Evolutionary conservation across 192 early-diverging fungal species (phyloP).

Genomic region (Physocladia obscura): DNA sequence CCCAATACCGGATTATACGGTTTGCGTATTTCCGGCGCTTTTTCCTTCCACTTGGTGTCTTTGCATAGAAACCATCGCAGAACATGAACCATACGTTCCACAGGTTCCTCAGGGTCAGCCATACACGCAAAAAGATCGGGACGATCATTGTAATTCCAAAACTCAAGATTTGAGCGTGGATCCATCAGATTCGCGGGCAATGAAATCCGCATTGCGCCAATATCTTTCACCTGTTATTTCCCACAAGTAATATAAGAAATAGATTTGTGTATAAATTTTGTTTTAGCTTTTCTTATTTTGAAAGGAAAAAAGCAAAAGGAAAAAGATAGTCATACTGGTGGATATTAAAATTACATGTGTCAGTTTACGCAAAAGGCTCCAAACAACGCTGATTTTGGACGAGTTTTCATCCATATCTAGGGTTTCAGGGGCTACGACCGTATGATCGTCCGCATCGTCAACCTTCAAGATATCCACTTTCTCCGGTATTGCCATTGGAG

Average conservation of each 20-base stretch:
- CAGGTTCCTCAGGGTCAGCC: slow-evolving; percentile 57
- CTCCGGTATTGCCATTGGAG: too few relatives aligned
- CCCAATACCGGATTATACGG: slow-evolving; percentile 94
- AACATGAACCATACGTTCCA: slow-evolving; percentile 69
- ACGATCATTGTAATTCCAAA: slow-evolving; percentile 74
- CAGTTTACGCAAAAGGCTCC: slow-evolving; percentile 13
- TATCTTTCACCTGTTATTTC: slow-evolving; percentile 68
- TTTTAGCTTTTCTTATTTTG: not conserved
- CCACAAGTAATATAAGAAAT: not conserved
- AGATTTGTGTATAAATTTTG: not conserved
- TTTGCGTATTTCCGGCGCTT: slow-evolving; percentile 83
- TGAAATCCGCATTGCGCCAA: slow-evolving; percentile 61
- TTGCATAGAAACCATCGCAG: slow-evolving; percentile 74
- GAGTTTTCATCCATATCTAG: slow-evolving; percentile 25
- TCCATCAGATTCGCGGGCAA: slow-evolving; percentile 71
- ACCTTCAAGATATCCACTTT: not conserved
- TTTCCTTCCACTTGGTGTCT: slow-evolving; percentile 56
- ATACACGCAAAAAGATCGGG: slow-evolving; percentile 72
- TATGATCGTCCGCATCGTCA: not conserved
- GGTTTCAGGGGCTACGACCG: not conserved
- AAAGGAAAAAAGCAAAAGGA: too few relatives aligned
- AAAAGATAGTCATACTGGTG: too few relatives aligned
- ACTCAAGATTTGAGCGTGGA: slow-evolving; percentile 71
- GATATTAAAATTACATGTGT: not conserved
- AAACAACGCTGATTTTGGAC: slow-evolving; percentile 20